Evolutionary conservation across 148 eudicot genomes (phyloP).

Genomic region (Amaranthus palmeri): DNA sequence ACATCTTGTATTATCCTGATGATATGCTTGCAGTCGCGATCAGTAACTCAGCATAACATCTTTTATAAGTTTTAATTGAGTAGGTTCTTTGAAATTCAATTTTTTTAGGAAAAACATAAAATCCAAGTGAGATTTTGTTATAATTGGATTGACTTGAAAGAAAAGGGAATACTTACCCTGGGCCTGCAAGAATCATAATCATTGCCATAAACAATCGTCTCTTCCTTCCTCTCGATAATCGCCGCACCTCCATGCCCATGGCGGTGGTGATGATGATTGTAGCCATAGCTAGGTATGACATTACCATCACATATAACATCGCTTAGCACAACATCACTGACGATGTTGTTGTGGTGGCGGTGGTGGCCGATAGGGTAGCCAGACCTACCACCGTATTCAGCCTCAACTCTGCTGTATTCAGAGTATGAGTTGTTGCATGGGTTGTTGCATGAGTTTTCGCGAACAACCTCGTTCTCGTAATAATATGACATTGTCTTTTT

Average conservation of each 20-base stretch:
- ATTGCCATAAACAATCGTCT: constrained; percentile 16
- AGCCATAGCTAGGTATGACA: constrained; percentile 21
- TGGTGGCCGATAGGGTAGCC: constrained; percentile 18
- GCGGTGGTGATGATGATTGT: constrained; percentile 16
- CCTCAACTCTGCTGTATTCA: constrained; percentile 21
- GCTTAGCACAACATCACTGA: constrained; percentile 22
- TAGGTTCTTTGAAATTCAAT: too few relatives aligned
- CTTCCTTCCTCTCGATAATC: constrained; percentile 28
- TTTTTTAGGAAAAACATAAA: too few relatives aligned
- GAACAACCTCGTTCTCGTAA: constrained; percentile 25
- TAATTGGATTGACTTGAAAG: background rate
- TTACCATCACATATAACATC: constrained; percentile 23
- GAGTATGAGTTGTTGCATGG: constrained; percentile 27
- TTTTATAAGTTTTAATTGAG: too few relatives aligned
- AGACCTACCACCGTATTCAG: constrained; percentile 11
- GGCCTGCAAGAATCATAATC: constrained; percentile 12
- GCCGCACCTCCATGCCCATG: background rate
- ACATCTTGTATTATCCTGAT: too few relatives aligned
- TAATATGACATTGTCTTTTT: constrained; percentile 22
- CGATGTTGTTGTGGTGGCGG: constrained; percentile 23
- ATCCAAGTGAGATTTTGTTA: too few relatives aligned
- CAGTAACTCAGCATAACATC: too few relatives aligned
- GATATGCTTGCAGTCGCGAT: too few relatives aligned
- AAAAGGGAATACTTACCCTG: constrained; percentile 10
- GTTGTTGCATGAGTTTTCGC: constrained; percentile 19